phyloP scores from a whole-genome alignment of 805 yeast species.

The Nakazawaea wyomingensis region DNA sequence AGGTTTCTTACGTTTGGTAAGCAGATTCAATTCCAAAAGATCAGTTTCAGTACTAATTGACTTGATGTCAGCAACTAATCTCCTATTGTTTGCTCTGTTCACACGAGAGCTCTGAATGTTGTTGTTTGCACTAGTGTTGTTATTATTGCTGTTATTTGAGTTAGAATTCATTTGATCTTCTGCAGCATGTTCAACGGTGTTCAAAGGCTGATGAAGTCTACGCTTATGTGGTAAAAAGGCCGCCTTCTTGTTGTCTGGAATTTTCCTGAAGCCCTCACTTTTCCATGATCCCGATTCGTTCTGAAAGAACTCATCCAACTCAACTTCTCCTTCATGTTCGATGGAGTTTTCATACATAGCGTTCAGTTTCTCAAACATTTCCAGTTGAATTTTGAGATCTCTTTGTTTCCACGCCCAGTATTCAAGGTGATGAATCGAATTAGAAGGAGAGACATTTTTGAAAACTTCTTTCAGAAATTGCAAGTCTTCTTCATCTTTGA shows the following conservation, averaged over 20 bases:
- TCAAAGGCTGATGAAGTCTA: conserved; percentile 61
- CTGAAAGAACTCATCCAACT: conserved; percentile 26
- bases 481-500: conserved; percentile 76
- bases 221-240: conserved; percentile 82
- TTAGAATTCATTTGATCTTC: conserved; percentile 29
- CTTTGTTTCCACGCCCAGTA: conserved; percentile 68
- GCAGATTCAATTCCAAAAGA: conserved; percentile 74
- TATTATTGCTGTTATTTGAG: conserved; percentile 19
- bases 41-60: conserved; percentile 82
- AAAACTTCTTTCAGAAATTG: conserved; percentile 44
- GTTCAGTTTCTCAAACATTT: conserved; percentile 12
- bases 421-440: conserved; percentile 30
- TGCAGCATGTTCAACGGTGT: conserved; percentile 60
- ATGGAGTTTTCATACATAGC: conserved; percentile 24
- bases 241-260: conserved; percentile 66
- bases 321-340: conserved; percentile 20
- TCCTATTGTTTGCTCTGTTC: conserved; percentile 79
- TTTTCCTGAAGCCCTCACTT: conserved; percentile 69
- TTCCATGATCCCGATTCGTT: conserved; percentile 57
- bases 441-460: conserved; percentile 17
- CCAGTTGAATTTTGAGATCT: conserved; percentile 20
- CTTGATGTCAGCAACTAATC: conserved; percentile 84
- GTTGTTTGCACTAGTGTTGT: conserved; percentile 18
- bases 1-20: conserved; percentile 86
- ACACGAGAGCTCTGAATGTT: conserved; percentile 68